Evolutionary conservation across 2,329 filamentous ascomycete genomes (phyloP), one percentile per base, ranked within the genome.

Genomic region (Herpotrichia juniperi): DNA sequence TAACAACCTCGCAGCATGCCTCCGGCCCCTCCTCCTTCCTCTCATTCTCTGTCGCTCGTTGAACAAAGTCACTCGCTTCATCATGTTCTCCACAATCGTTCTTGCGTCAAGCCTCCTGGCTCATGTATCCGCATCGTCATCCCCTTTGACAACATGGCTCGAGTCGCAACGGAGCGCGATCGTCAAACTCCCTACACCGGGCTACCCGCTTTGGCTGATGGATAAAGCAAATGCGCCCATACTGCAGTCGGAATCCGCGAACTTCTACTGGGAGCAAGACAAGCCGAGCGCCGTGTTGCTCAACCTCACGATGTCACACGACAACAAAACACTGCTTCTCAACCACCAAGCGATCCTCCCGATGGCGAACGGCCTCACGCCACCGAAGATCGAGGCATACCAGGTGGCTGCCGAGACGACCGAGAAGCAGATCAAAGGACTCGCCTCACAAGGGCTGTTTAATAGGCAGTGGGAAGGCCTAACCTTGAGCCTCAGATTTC

Each of bases 161-260:
- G 22, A 53, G 17, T 44, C 31, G 11, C 32, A 51, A 25, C 56
- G 50, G 24, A 51, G 48, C 35, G 56, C 55, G 11, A 48, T 61
- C 34, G 47, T 61, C 44, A 62, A 62, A 42, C 53, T 64, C 46
- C 46, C 47, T 9, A 62, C 59, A 1, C 57, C 54, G 1, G 55
- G 50, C 10, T 62, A 61, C 42, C 52, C 60, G 17, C 42, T 53
- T n/a, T 56, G 51, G 50, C 21, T 53, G 10, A 51, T 59, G 53
- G 48, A 59, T 42, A 59, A 57, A 42, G 46, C 50, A 16, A 54
- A 56, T n/a, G 50, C 55, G 12, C 53, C 53, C 21, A 48, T 43
- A 2, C 25, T 48, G 12, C 39, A 58, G 12, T 10, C 26, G 10
- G 12, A 52, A 14, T 47, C 48, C 21, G 55, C 31, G 24, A n/a